phyloP scores from a whole-genome alignment of 2,329 filamentous ascomycete genomes.

The Exserohilum turcica region DNA sequence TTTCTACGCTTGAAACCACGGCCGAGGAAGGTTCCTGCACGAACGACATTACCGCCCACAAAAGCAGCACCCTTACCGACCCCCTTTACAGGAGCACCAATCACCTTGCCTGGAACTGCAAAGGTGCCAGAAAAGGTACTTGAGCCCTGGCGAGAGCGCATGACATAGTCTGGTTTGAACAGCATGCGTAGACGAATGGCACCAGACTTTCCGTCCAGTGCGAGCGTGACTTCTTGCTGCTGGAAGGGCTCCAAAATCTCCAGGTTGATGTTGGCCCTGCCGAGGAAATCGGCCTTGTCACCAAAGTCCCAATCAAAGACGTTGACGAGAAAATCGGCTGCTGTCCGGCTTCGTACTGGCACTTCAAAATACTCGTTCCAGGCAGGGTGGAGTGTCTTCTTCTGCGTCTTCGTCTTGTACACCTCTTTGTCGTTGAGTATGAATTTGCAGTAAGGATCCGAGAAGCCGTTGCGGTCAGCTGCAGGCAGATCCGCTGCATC shows the following conservation, averaged over 20 bases:
- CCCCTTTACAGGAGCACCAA: conserved; percentile 94
- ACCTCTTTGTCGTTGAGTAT: conserved; percentile 85
- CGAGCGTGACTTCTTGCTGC: conserved; percentile 73
- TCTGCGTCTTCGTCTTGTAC: conserved; percentile 93
- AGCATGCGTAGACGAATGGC: conserved; percentile 80
- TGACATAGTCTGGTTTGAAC: conserved; percentile 92
- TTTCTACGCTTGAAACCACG: conserved; percentile 80
- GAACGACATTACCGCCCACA: conserved; percentile 80
- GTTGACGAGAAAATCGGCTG: conserved; percentile 78
- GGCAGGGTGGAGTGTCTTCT: conserved; percentile 91
- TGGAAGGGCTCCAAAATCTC: conserved; percentile 83
- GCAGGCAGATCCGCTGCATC: conserved; percentile 87
- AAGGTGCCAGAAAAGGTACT: conserved; percentile 94
- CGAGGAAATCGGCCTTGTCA: conserved; percentile 91
- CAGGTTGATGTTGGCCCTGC: conserved; percentile 75
- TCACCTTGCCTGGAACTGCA: conserved; percentile 82
- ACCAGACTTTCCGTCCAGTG: conserved; percentile 88
- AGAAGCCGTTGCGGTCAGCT: conserved; percentile 94
- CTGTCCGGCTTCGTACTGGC: conserved; percentile 80
- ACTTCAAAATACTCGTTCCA: conserved; percentile 98
- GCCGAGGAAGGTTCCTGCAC: conserved; percentile 87
- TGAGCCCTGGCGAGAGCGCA: conserved; percentile 82
- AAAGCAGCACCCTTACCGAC: conserved; percentile 74
- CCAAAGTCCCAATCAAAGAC: conserved; percentile 98
- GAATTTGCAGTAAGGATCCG: conserved; percentile 96